phyloP scores from a whole-genome alignment of 345 rosid species.

The Odontarrhena argentea region DNA sequence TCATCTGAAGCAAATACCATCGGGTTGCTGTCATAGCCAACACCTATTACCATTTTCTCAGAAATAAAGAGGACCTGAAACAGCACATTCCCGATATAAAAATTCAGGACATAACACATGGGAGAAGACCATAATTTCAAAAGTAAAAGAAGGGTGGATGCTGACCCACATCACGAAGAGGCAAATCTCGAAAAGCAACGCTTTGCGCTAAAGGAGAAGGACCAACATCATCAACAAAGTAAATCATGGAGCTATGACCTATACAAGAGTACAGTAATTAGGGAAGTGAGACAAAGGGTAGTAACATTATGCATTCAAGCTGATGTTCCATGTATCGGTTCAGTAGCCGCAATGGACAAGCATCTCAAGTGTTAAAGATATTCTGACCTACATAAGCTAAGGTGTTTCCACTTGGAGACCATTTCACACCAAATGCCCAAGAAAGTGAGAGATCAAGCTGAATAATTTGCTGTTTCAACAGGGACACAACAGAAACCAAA shows the following conservation, averaged over 20 bases:
- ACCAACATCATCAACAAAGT: slow-evolving; percentile 97
- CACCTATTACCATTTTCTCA: slow-evolving; percentile 91
- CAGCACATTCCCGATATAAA: slow-evolving; percentile 18
- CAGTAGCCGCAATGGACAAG: slow-evolving; percentile 10
- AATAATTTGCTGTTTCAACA: slow-evolving; percentile 73
- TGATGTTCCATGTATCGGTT: slow-evolving; percentile 5
- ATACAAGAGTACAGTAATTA: slow-evolving; percentile 35
- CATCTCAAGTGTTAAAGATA: slow-evolving; percentile 31
- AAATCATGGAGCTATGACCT: slow-evolving; percentile 97
- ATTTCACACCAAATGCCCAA: slow-evolving; percentile 99
- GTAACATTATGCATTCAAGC: slow-evolving; percentile 8
- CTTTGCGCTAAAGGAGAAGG: slow-evolving; percentile 96
- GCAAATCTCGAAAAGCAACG: slow-evolving; percentile 87
- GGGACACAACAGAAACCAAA: slow-evolving; percentile 30
- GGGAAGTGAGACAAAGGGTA: slow-evolving; percentile 30
- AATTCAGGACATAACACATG: slow-evolving; percentile 33
- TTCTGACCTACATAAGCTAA: slow-evolving; percentile 95
- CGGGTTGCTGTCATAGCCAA: slow-evolving; percentile 92
- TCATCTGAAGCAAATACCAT: slow-evolving; percentile 97
- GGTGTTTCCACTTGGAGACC: slow-evolving; percentile 99
- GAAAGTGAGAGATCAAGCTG: slow-evolving; percentile 99
- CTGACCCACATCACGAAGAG: slow-evolving; percentile 99
- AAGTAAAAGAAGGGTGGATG: slow-evolving; percentile 65
- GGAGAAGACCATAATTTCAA: slow-evolving; percentile 35
- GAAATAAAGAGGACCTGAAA: slow-evolving; percentile 84